Evolutionary conservation across 1,284 basidiomycete genomes (phyloP).

Genomic region (Ceratobasidium theobromae): DNA sequence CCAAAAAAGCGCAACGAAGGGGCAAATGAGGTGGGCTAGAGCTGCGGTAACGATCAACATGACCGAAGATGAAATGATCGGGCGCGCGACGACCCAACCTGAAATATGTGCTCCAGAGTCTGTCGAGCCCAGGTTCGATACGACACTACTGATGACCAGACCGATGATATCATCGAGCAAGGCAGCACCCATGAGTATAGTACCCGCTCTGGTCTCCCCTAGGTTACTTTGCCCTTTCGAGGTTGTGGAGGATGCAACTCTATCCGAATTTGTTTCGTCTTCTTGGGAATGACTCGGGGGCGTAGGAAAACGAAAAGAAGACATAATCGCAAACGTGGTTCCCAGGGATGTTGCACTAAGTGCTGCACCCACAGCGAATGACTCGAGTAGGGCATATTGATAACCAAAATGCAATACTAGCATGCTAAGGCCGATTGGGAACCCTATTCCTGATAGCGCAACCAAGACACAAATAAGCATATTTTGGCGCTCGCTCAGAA

Average conservation of each 20-base stretch:
- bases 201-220: constrained; percentile 51
- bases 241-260: background rate
- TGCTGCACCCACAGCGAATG: constrained; percentile 55
- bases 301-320: constrained; percentile 25
- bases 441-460: constrained; percentile 50
- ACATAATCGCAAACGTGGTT: constrained; percentile 54
- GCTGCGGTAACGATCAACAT: constrained; percentile 43
- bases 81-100: constrained; percentile 47
- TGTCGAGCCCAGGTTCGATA: constrained; percentile 45
- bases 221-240: constrained; percentile 40
- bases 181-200: constrained; percentile 54
- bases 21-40: constrained; percentile 37
- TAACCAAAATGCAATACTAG: constrained; percentile 47
- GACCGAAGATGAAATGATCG: constrained; percentile 46
- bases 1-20: background rate
- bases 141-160: constrained; percentile 53
- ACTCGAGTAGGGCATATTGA: constrained; percentile 46
- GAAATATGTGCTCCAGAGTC: constrained; percentile 18
- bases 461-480: constrained; percentile 49
- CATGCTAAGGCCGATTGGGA: constrained; percentile 51
- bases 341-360: constrained; percentile 57
- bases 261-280: background rate
- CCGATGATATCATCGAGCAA: constrained; percentile 59
- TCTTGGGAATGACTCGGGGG: background rate
- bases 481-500: constrained; percentile 44